Conservation (phyloP, 306 rosid genomes). For the Lathyrus oleraceus region DNA sequence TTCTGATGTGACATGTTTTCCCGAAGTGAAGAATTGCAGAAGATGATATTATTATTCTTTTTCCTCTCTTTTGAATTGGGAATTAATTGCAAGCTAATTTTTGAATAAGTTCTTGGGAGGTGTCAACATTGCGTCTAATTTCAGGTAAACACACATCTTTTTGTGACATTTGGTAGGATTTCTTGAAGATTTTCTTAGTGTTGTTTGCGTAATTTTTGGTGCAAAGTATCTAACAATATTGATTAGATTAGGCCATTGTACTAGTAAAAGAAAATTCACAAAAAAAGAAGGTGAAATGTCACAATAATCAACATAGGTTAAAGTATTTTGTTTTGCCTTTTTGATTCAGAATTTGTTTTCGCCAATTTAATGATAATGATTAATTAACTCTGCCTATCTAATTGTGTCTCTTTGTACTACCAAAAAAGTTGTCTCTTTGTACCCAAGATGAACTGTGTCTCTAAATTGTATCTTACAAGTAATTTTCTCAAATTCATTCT, state of each 20-base stretch:
- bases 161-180: slow-evolving; percentile 49
- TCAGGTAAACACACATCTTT: slow-evolving; percentile 42
- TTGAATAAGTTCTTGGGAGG: slow-evolving; percentile 5
- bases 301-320: slow-evolving; percentile 13
- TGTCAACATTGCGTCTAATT: slow-evolving; percentile 57
- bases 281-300: slow-evolving; percentile 18
- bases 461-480: not conserved
- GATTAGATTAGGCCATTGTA: slow-evolving; percentile 33
- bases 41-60: slow-evolving; percentile 3
- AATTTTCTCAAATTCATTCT: not conserved
- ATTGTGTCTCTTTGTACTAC: not conserved
- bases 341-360: too few relatives aligned
- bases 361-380: not conserved
- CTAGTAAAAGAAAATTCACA: slow-evolving; percentile 1
- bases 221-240: slow-evolving; percentile 33
- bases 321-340: not conserved
- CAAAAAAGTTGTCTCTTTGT: too few relatives aligned
- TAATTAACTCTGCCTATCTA: not conserved
- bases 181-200: slow-evolving; percentile 41
- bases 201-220: slow-evolving; percentile 51
- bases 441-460: too few relatives aligned
- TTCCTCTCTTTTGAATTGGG: slow-evolving; percentile 8
- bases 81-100: slow-evolving; percentile 11
- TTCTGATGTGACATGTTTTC: slow-evolving; percentile 45
- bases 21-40: slow-evolving; percentile 35